phyloP scores from a whole-genome alignment of 208 protist species.

The Leishmania major region DNA sequence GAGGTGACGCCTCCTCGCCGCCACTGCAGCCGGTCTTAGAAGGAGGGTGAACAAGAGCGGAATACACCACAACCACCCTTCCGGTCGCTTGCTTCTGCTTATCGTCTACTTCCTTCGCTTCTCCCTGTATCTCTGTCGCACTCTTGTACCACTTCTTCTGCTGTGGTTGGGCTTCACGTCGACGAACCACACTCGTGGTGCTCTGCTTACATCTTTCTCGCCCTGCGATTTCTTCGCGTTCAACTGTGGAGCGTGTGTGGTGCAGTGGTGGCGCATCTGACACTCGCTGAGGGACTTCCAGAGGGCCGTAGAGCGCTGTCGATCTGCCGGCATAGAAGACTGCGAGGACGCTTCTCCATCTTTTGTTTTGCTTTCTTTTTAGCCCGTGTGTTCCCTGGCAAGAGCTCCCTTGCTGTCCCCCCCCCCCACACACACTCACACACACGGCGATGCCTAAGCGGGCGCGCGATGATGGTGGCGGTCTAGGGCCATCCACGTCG shows the following conservation, averaged over 20 bases:
- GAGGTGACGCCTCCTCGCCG: neutral
- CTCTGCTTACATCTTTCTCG: neutral
- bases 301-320: too few relatives aligned
- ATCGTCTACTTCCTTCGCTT: neutral
- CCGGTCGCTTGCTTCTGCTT: neutral
- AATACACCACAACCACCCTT: neutral
- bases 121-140: neutral
- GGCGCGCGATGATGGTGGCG: slow-evolving; percentile 6
- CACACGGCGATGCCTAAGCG: slow-evolving; percentile 23
- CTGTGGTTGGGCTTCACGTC: neutral
- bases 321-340: neutral
- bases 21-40: neutral
- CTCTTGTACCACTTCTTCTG: neutral
- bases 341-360: neutral
- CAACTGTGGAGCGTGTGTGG: neutral
- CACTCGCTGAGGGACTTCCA: neutral
- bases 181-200: neutral
- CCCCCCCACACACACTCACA: too few relatives aligned
- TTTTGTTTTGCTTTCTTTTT: neutral
- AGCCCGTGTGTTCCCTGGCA: neutral
- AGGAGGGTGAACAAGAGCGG: neutral
- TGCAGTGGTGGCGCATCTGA: neutral
- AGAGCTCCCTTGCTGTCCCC: neutral
- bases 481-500: neutral
- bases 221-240: neutral